Evolutionary conservation across 2,329 filamentous ascomycete genomes (phyloP).

Genomic region (Clonostachys solani): DNA sequence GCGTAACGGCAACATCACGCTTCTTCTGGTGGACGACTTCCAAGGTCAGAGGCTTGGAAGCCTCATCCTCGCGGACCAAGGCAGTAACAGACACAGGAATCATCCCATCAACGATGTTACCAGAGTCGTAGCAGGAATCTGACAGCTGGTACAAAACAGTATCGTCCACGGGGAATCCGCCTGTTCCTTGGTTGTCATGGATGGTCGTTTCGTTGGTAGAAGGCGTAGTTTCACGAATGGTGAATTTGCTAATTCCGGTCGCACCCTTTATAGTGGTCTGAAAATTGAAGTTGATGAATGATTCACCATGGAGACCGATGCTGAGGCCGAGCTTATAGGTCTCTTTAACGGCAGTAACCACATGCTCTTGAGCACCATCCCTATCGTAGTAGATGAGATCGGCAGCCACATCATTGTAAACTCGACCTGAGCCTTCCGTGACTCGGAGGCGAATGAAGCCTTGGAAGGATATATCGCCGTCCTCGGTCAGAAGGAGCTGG

Average conservation of each 20-base stretch:
- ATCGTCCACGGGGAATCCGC: slow-evolving; percentile 3
- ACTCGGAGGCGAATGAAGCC: slow-evolving; percentile 1
- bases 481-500: slow-evolving; percentile 12
- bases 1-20: not conserved
- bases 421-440: slow-evolving; percentile 8
- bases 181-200: slow-evolving; percentile 2
- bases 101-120: not conserved
- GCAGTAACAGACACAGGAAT: not conserved
- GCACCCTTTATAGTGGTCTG: slow-evolving; percentile 7
- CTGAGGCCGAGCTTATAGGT: slow-evolving; percentile 10
- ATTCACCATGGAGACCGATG: slow-evolving; percentile 9
- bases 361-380: slow-evolving; percentile 4
- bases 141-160: slow-evolving; percentile 2
- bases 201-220: slow-evolving; percentile 6
- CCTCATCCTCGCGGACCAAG: slow-evolving; percentile 2
- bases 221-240: slow-evolving; percentile 8
- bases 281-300: slow-evolving; percentile 12
- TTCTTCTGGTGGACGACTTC: slow-evolving; percentile 1
- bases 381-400: slow-evolving; percentile 12
- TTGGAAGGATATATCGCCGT: slow-evolving; percentile 29
- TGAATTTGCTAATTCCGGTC: slow-evolving; percentile 14
- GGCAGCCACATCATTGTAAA: slow-evolving; percentile 11
- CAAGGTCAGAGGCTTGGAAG: slow-evolving; percentile 1
- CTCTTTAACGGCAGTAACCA: slow-evolving; percentile 1
- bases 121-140: not conserved